phyloP scores from a whole-genome alignment of 352 stramenopile species.

The Elongisporangium anandrum region DNA sequence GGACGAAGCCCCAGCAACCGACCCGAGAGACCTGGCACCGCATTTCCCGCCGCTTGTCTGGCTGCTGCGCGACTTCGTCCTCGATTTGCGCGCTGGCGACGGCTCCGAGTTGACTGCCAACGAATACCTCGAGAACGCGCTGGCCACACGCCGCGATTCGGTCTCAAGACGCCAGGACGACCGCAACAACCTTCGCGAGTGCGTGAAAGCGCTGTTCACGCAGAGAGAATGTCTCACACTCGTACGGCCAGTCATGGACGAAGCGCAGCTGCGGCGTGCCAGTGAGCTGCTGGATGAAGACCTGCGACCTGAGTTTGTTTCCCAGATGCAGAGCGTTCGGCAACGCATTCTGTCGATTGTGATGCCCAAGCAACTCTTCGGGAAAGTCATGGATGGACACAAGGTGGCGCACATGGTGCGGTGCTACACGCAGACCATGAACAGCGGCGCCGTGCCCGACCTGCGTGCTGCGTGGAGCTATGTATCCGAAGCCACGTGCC shows the following conservation, averaged over 20 bases:
- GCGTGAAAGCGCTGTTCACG: slow-evolving; percentile 67
- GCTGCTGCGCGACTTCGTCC: slow-evolving; percentile 79
- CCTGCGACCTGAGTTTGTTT: slow-evolving; percentile 77
- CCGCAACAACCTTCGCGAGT: slow-evolving; percentile 62
- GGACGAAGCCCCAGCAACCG: slow-evolving; percentile 31
- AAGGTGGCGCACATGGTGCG: slow-evolving; percentile 58
- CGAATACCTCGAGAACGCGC: slow-evolving; percentile 74
- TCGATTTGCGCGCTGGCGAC: slow-evolving; percentile 65
- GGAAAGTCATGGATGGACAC: slow-evolving; percentile 54
- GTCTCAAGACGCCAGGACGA: slow-evolving; percentile 46
- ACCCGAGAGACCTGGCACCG: slow-evolving; percentile 50
- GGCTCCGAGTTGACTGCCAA: slow-evolving; percentile 52
- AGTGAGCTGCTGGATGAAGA: slow-evolving; percentile 40
- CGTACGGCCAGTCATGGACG: slow-evolving; percentile 68
- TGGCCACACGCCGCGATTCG: slow-evolving; percentile 44
- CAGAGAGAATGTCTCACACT: slow-evolving; percentile 75
- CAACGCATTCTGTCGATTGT: slow-evolving; percentile 45
- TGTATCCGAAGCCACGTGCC: slow-evolving; percentile 73
- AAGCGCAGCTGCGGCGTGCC: slow-evolving; percentile 53
- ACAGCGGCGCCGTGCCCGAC: slow-evolving; percentile 67
- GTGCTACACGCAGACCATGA: slow-evolving; percentile 79
- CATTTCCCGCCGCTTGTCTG: slow-evolving; percentile 84
- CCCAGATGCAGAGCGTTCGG: slow-evolving; percentile 57
- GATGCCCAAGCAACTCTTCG: slow-evolving; percentile 57
- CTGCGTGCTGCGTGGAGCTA: slow-evolving; percentile 85